These are phyloP conservation scores for Phytophthora ramorum DNA, from an alignment of 352 stramenopile species.

Conservation along the genomic window DNA sequence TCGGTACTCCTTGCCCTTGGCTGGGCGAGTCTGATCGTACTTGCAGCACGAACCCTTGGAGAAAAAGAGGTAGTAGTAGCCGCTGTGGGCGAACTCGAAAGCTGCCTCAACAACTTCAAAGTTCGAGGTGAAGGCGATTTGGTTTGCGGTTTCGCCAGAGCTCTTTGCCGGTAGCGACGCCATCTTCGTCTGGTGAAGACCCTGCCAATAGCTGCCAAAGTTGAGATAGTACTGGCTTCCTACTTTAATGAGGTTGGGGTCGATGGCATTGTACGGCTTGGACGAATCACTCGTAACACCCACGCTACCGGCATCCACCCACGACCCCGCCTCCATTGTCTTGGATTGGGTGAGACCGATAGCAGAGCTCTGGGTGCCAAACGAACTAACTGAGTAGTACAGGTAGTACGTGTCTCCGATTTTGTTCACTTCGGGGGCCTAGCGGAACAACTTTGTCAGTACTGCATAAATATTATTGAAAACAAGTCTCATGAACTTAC, in stretches of 20 bases:
- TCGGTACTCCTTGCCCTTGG: constrained; percentile 56
- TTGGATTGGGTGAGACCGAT: constrained; percentile 51
- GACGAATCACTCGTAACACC: constrained; percentile 42
- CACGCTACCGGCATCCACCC: constrained; percentile 41
- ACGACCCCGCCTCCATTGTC: constrained; percentile 54
- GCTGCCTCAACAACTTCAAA: constrained; percentile 46
- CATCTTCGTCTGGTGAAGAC: constrained; percentile 44
- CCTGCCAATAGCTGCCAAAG: constrained; percentile 57
- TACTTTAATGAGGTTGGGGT: constrained; percentile 50
- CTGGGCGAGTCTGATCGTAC: constrained; percentile 36
- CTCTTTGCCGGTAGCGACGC: constrained; percentile 29
- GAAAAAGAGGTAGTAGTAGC: constrained; percentile 58
- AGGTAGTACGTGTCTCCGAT: constrained; percentile 61
- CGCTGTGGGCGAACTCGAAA: constrained; percentile 46
- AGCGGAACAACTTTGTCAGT: neutral
- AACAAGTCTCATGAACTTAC: constrained; percentile 5
- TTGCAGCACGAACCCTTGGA: constrained; percentile 50
- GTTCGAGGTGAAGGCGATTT: constrained; percentile 45
- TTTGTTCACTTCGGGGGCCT: constrained; percentile 55
- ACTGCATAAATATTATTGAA: neutral
- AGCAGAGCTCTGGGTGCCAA: constrained; percentile 52
- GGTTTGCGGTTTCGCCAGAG: constrained; percentile 10
- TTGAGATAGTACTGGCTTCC: constrained; percentile 50
- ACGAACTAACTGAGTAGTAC: constrained; percentile 65
- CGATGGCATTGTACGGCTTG: constrained; percentile 66